Evolutionary conservation across 2,329 filamentous ascomycete genomes (phyloP).

Genomic region (Stylonectria norvegica): DNA sequence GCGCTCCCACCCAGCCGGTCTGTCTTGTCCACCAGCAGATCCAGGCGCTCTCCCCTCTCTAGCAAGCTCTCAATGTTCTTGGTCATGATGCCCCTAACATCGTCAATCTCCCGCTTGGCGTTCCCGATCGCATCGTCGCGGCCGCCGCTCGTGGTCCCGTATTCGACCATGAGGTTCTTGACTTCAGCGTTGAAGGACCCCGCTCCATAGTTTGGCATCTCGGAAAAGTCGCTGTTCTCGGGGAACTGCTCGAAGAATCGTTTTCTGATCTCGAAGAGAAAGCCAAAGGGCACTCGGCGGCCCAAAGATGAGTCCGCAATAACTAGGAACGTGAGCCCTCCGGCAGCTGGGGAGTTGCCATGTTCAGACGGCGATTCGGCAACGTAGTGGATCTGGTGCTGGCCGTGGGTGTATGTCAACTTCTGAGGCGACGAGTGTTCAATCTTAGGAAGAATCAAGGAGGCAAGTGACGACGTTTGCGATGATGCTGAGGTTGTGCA

Average conservation of each 20-base stretch:
- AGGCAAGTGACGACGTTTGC: slow-evolving; percentile 81
- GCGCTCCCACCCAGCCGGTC: slow-evolving; percentile 85
- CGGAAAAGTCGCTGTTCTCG: slow-evolving; percentile 65
- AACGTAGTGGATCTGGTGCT: slow-evolving; percentile 94
- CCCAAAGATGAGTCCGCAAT: slow-evolving; percentile 78
- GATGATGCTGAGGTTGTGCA: slow-evolving; percentile 83
- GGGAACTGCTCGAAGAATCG: slow-evolving; percentile 75
- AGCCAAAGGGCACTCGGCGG: slow-evolving; percentile 88
- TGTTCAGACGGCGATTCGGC: slow-evolving; percentile 73
- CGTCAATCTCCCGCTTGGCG: slow-evolving; percentile 87
- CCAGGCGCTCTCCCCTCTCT: slow-evolving; percentile 88
- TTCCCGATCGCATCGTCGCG: slow-evolving; percentile 79
- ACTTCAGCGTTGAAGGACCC: slow-evolving; percentile 81
- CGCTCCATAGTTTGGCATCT: slow-evolving; percentile 84
- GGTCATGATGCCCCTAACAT: slow-evolving; percentile 89
- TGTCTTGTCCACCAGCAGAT: slow-evolving; percentile 94
- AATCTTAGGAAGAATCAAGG: slow-evolving; percentile 94
- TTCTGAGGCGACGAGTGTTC: slow-evolving; percentile 76
- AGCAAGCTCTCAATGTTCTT: slow-evolving; percentile 89
- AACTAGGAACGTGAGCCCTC: slow-evolving; percentile 87
- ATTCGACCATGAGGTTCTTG: slow-evolving; percentile 75
- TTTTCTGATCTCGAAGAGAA: slow-evolving; percentile 84
- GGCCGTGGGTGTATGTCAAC: slow-evolving; percentile 88
- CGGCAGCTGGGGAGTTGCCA: slow-evolving; percentile 57
- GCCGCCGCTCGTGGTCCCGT: slow-evolving; percentile 72